A percentile compares a stretch with the other conserved stretches of the same genome.
Conservation (phyloP, 208 protist genomes). For the Entamoeba invadens region DNA sequence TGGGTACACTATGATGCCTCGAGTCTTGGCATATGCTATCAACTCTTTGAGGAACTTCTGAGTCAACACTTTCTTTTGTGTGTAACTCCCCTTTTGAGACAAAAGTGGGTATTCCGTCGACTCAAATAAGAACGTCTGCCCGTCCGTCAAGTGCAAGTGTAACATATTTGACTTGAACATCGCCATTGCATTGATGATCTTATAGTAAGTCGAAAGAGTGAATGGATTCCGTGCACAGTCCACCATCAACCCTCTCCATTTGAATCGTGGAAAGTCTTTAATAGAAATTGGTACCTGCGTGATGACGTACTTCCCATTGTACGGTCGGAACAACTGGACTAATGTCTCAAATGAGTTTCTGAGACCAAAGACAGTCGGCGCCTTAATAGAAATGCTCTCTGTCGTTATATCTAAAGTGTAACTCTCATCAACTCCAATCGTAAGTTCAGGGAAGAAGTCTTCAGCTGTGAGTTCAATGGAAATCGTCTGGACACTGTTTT, state of each 20-base stretch:
- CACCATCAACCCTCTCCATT: conserved; percentile 47
- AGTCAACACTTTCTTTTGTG: conserved; percentile 11
- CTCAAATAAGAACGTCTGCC: conserved; percentile 43
- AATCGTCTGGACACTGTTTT: neutral
- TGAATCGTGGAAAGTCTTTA: conserved; percentile 41
- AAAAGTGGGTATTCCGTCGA: conserved; percentile 28
- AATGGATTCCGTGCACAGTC: conserved; percentile 47
- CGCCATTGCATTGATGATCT: conserved; percentile 42
- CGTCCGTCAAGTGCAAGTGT: conserved; percentile 49
- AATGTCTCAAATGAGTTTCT: conserved; percentile 10
- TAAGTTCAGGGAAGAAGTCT: neutral
- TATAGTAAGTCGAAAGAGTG: conserved; percentile 23
- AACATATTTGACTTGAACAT: conserved; percentile 46
- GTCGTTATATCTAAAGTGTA: neutral
- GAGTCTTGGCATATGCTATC: neutral
- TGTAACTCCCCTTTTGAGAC: conserved; percentile 24
- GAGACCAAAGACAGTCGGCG: neutral
- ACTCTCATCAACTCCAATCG: neutral
- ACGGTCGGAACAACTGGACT: neutral
- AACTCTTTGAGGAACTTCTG: conserved; percentile 28
- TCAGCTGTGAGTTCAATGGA: neutral
- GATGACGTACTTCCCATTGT: neutral
- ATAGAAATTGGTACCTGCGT: conserved; percentile 15
- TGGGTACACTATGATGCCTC: conserved; percentile 14
- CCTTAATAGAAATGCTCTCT: neutral